A percentile compares a stretch with the other conserved stretches of the same genome.
Conservation (phyloP, 371 early-diverging fungal genomes). For the Nematocida displodere region DNA sequence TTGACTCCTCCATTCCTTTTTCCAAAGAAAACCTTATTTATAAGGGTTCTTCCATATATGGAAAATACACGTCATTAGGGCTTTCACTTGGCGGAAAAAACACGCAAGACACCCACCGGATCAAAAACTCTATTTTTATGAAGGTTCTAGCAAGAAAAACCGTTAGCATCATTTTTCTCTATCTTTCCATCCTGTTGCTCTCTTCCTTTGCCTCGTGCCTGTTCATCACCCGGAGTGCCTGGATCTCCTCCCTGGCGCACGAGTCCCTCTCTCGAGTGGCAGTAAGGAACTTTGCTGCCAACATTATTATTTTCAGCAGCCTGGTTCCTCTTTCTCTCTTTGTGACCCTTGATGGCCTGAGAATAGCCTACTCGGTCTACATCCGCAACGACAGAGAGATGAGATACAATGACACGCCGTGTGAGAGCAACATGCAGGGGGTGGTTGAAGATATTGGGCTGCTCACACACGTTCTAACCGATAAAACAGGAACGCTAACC, state of each 20-base stretch:
- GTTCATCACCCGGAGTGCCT: conserved; percentile 44
- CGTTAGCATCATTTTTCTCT: conserved; percentile 55
- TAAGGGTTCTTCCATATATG: conserved; percentile 80
- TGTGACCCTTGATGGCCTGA: conserved; percentile 75
- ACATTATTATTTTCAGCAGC: conserved; percentile 64
- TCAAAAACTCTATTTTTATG: conserved; percentile 66
- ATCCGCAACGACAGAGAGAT: conserved; percentile 66
- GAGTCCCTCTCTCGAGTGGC: conserved; percentile 12
- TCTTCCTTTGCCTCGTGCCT: conserved; percentile 54
- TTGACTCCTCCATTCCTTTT: conserved; percentile 56
- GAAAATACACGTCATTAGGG: conserved; percentile 76
- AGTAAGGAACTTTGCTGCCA: conserved; percentile 57
- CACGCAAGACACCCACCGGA: conserved; percentile 76
- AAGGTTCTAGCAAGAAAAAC: conserved; percentile 52
- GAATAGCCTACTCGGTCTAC: conserved; percentile 70
- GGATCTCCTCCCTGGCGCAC: conserved; percentile 26
- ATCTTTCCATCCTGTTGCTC: conserved; percentile 56
- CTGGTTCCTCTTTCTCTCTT: conserved; percentile 88
- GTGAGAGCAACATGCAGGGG: conserved; percentile 71
- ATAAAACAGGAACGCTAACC: conserved; percentile 96
- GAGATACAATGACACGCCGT: conserved; percentile 66
- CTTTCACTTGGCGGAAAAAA: conserved; percentile 78
- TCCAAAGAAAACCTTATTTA: conserved; percentile 74
- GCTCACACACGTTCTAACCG: conserved; percentile 84
- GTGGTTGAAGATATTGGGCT: conserved; percentile 87